Evolutionary conservation across 2,329 filamentous ascomycete genomes (phyloP).

Genomic region (Beauveria asiatica): DNA sequence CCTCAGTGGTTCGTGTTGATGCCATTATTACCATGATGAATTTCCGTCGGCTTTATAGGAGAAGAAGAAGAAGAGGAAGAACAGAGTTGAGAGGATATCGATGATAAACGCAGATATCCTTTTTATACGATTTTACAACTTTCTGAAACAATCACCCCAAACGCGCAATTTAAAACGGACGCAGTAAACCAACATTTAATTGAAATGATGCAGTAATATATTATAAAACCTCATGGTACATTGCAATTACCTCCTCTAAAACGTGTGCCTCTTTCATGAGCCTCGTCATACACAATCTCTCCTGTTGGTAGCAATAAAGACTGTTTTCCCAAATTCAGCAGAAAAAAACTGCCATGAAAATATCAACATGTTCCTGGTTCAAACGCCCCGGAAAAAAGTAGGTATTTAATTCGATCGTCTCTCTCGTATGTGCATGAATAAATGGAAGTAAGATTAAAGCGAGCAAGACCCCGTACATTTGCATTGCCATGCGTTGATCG

Average conservation of each 20-base stretch:
- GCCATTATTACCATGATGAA: no score
- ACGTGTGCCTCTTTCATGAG: not conserved
- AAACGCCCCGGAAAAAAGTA: slow-evolving; percentile 8
- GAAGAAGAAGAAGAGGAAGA: no score
- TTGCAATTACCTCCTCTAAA: slow-evolving; percentile 9
- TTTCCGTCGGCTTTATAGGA: no score
- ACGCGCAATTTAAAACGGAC: no score
- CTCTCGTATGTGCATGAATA: slow-evolving; percentile 7
- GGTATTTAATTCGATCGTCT: slow-evolving; percentile 7
- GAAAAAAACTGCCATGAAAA: not conserved
- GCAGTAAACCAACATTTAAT: no score
- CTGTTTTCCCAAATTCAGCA: not conserved
- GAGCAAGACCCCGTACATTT: not conserved
- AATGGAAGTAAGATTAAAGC: slow-evolving; percentile 6
- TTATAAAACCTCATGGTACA: slow-evolving; percentile 2
- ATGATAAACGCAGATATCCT: no score
- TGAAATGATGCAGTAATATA: not conserved
- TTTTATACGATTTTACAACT: not conserved
- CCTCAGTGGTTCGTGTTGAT: no score
- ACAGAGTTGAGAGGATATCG: no score
- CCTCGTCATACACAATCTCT: not conserved
- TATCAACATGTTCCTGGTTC: not conserved
- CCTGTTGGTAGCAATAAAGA: not conserved
- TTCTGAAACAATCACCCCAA: no score
- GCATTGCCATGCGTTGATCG: not conserved